Evolutionary conservation across 2,329 filamentous ascomycete genomes (phyloP), one percentile per base, ranked within the genome.

Genomic region (Xylaria hypoxylon): DNA sequence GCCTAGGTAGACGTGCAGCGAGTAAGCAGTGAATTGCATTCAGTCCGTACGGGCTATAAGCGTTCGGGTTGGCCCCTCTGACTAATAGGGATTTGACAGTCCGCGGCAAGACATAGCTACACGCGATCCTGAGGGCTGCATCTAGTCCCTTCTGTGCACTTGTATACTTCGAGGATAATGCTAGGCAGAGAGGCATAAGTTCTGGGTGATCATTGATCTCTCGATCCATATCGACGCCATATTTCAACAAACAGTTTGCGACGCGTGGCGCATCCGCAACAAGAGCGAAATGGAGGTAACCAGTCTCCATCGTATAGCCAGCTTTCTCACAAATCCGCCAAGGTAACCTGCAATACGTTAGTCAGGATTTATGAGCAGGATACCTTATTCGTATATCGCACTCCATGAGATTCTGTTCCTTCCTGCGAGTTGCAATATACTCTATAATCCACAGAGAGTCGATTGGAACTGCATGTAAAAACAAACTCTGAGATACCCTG

Each of bases 11-110:
- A 7, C 48, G 50, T 22, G 31, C 17, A 52, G 2, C 8, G n/a
- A 52, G 28, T 22, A 52, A n/a, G 2, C 11, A 19, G 28, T 52
- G 47, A n/a, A 52, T 19, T 35, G 58, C 58, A 26, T 44, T 52
- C 35, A 52, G 4, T n/a, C 47, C 58, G 7, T 33, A 13, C 13
- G 6, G 13, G 19, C n/a, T 24, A 52, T 33, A 51, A 17, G 58
- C 47, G 26, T 44, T 60, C 17, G 47, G 58, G 47, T 60, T 26
- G 8, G 58, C 47, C 24, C 58, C 58, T 60, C 13, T 44, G 10
- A 6, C 26, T 15, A 60, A 48, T 13, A 60, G 13, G 33, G 26
- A n/a, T 4, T 22, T 19, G n/a, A 35, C 24, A n/a, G 45, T 52
- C 15, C 35, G 58, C 28, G 47, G 17, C n/a, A 44, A 24, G 6